Evolutionary conservation across 2,329 filamentous ascomycete species (phyloP), one percentile per base, ranked within the genome.

Genomic region (Ramularia endophylla): DNA sequence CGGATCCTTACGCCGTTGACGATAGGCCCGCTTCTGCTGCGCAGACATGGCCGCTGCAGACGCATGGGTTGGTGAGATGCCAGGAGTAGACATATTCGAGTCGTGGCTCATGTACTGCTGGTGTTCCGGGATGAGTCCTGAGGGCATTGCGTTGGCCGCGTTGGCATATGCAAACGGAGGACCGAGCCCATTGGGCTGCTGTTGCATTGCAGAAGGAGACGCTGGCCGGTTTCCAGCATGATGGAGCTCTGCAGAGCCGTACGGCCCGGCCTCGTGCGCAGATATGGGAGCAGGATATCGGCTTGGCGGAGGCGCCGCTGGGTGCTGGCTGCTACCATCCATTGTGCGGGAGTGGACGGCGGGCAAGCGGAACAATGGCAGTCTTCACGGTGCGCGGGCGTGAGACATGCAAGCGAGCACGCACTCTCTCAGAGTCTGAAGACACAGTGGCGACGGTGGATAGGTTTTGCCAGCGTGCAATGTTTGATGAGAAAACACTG

Each of bases 1-100:
- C 1, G 92, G 92, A 57, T 98, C 92, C 62, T 98, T 98, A 54
- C 92, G 78, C 52, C 92, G 75, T 64, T 98, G 92, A 17, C 92
- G 81, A 68, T 97, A 98, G 2, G 92, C 90, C 60, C 92, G 75
- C 65, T 97, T 97, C 64, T 94, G 87, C 36, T 53, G 56, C 22
- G 84, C 78, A 53, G 85, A 83, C 51, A 77, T 63, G 54, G 72
- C 73, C 27, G 74, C 69, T 17, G 70, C 64, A 17, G 60, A 55
- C 16, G 53, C 34, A 41, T 60, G 58, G 9, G 52, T 52, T 6
- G 58, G 55, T 20, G 58, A 61, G 11, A 59, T 54, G 8, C 55
- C 56, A 12, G 55, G 53, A 15, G 57, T 54, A 3, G 52, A 51
- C 38, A 58, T 46, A 13, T 36, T 48, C n/a, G 47, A 50, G 34